Percentiles rank a stretch among this genome's conserved stretches.
Conservation (phyloP, 371 early-diverging fungal genomes). For the Capniomyces stellatus region DNA sequence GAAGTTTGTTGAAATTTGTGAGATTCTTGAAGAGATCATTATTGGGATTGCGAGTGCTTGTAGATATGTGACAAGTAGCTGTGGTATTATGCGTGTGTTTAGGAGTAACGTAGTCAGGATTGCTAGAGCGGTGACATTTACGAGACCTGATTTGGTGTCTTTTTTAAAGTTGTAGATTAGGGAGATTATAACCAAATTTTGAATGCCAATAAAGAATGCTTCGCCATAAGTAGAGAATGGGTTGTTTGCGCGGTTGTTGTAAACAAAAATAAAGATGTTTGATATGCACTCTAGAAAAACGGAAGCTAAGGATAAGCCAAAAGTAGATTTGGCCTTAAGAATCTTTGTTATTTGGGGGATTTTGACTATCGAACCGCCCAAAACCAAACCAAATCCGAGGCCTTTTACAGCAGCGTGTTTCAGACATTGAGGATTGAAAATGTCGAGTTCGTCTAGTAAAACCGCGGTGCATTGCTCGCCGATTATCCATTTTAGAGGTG, state of each 20-base stretch:
- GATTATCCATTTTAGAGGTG: conserved; percentile 38
- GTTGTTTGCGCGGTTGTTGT: conserved; percentile 60
- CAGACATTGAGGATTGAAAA: conserved; percentile 47
- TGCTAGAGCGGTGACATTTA: too few species aligned
- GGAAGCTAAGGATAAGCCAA: conserved; percentile 60
- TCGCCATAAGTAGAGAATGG: conserved; percentile 91
- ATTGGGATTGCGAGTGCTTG: conserved; percentile 65
- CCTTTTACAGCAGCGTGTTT: conserved; percentile 69
- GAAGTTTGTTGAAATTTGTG: conserved; percentile 68
- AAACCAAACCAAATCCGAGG: conserved; percentile 77
- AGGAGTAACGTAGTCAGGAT: neutral
- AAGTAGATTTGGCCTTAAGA: conserved; percentile 38
- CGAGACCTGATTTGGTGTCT: neutral
- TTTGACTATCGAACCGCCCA: conserved; percentile 78
- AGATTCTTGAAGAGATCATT: conserved; percentile 54
- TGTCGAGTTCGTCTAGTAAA: conserved; percentile 41
- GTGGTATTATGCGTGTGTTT: conserved; percentile 23
- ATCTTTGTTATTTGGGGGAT: conserved; percentile 91
- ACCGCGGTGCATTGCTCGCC: conserved; percentile 48
- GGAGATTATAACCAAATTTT: conserved; percentile 51
- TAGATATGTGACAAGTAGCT: too few species aligned
- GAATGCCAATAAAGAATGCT: conserved; percentile 51
- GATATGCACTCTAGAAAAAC: conserved; percentile 72
- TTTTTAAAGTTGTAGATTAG: conserved; percentile 16
- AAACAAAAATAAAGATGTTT: conserved; percentile 54